These are phyloP conservation scores for Corymbia calophylla DNA, from an alignment of 441 rosid genomes.

Conservation along the genomic window DNA sequence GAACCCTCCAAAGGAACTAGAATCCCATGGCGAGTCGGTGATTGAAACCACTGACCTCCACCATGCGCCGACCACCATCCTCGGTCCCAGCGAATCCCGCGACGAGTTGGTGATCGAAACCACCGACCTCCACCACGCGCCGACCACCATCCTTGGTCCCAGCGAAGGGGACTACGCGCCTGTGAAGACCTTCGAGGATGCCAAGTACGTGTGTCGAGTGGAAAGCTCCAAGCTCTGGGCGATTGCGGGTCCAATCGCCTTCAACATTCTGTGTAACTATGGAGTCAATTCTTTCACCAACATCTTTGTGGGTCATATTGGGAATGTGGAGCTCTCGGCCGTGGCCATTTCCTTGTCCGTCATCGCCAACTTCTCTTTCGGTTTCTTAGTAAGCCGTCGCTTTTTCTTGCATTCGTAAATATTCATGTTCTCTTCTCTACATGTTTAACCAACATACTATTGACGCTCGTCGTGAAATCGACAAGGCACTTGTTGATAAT, in stretches of 20 bases:
- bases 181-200: constrained; percentile 30
- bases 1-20: neutral
- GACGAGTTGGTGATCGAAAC: constrained; percentile 10
- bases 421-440: neutral
- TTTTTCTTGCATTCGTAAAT: neutral
- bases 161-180: constrained; percentile 47
- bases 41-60: constrained; percentile 37
- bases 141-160: constrained; percentile 26
- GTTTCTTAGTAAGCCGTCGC: constrained; percentile 53
- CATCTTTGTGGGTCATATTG: constrained; percentile 80
- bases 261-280: constrained; percentile 74
- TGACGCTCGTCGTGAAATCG: neutral
- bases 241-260: constrained; percentile 83
- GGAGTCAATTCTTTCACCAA: constrained; percentile 83
- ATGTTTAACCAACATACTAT: neutral
- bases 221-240: constrained; percentile 65
- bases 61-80: constrained; percentile 36
- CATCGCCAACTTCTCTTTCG: constrained; percentile 76
- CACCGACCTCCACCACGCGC: constrained; percentile 50
- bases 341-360: constrained; percentile 77
- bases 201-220: constrained; percentile 26
- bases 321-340: constrained; percentile 78
- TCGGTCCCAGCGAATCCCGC: constrained; percentile 12
- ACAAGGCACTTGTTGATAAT: neutral
- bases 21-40: neutral